Evolutionary conservation across 345 rosid species (phyloP).

Genomic region (Durio zibethinus): DNA sequence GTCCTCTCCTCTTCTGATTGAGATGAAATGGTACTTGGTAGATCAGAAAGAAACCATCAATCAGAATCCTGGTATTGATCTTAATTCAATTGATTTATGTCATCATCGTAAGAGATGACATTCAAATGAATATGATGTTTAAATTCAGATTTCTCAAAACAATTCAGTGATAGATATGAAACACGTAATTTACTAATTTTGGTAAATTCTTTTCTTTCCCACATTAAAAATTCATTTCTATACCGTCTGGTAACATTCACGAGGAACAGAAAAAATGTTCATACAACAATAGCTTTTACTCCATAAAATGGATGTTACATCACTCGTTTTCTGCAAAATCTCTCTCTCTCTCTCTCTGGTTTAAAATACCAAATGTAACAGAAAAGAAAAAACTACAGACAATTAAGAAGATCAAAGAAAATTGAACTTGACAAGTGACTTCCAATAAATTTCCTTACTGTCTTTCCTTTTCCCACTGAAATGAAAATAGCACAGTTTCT

Average conservation of each 20-base stretch:
- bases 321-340: not conserved
- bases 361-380: not conserved
- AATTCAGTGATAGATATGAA: too few species aligned
- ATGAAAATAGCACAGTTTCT: not conserved
- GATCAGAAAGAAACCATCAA: too few species aligned
- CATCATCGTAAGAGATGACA: too few species aligned
- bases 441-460: not conserved
- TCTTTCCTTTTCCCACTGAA: not conserved
- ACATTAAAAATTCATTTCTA: too few species aligned
- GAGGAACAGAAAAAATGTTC: not conserved
- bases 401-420: not conserved
- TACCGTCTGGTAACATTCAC: not conserved
- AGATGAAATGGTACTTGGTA: too few species aligned
- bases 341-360: not conserved
- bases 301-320: not conserved
- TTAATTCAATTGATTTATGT: too few species aligned
- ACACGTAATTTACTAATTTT: too few species aligned
- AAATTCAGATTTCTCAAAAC: too few species aligned
- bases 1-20: too few species aligned
- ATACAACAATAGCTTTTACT: not conserved
- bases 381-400: not conserved
- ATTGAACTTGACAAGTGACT: not conserved
- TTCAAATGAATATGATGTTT: too few species aligned
- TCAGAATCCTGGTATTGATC: too few species aligned
- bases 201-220: too few species aligned